Evolutionary conservation across 2,329 filamentous ascomycete species (phyloP).

Genomic region (Boeremia exigua): DNA sequence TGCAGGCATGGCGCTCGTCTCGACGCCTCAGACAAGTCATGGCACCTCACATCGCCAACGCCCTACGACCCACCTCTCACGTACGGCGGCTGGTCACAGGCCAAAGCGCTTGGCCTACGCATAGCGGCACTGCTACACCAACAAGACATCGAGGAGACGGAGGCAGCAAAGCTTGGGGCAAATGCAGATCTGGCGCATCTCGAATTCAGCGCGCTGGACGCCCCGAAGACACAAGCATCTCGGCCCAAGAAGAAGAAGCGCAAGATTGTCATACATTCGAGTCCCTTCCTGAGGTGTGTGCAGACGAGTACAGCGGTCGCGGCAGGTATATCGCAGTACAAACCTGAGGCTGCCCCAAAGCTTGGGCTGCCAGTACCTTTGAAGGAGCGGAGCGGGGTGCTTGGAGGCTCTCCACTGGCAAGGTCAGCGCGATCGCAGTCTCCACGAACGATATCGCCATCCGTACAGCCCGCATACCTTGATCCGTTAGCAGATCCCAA

Average conservation of each 20-base stretch:
- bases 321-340: conserved; percentile 77
- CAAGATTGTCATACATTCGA: conserved; percentile 86
- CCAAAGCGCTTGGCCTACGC: conserved; percentile 77
- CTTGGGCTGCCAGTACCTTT: conserved; percentile 28
- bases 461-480: conserved; percentile 28
- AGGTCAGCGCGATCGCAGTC: conserved; percentile 20
- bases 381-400: conserved; percentile 21
- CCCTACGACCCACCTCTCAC: conserved; percentile 96
- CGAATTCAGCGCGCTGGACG: conserved; percentile 31
- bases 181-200: conserved; percentile 29
- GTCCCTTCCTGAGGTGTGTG: conserved; percentile 91
- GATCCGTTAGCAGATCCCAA: conserved; percentile 49
- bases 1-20: conserved; percentile 86
- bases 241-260: conserved; percentile 67
- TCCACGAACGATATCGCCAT: conserved; percentile 21
- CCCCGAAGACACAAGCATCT: conserved; percentile 16
- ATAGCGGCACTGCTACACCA: conserved; percentile 75
- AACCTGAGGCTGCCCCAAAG: conserved; percentile 40
- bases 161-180: conserved; percentile 25
- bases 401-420: conserved; percentile 19
- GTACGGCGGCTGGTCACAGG: conserved; percentile 92
- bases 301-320: conserved; percentile 90
- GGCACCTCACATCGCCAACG: conserved; percentile 90
- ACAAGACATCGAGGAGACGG: conserved; percentile 55
- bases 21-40: conserved; percentile 91